Evolutionary conservation across 2,329 filamentous ascomycete genomes (phyloP).

Genomic region (Colletotrichum orchidophilum): DNA sequence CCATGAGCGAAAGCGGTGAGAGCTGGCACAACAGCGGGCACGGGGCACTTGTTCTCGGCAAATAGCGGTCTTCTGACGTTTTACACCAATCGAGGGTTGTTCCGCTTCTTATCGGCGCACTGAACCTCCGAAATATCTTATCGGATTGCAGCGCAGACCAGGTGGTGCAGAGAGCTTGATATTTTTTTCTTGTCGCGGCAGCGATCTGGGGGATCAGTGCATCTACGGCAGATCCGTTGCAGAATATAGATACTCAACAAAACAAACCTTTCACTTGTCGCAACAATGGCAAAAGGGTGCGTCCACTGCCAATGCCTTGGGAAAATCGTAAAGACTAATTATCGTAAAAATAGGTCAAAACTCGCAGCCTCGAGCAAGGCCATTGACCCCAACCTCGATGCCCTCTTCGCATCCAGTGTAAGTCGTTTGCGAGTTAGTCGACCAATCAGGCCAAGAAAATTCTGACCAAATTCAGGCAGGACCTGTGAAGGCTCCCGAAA

Average conservation of each 20-base stretch:
- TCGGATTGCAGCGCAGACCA: conserved; percentile 8
- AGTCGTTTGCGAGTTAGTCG: conserved; percentile 45
- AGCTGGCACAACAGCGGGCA: conserved; percentile 31
- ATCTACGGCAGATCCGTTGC: conserved; percentile 22
- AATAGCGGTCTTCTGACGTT: conserved; percentile 29
- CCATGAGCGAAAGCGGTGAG: conserved; percentile 35
- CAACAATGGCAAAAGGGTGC: conserved; percentile 37
- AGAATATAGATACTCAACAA: conserved; percentile 3
- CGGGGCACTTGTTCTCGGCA: conserved; percentile 31
- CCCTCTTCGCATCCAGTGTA: conserved; percentile 79
- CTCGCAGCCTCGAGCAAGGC: conserved; percentile 60
- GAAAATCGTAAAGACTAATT: neutral
- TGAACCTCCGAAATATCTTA: conserved; percentile 22
- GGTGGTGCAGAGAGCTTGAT: conserved; percentile 18
- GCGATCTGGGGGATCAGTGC: conserved; percentile 13
- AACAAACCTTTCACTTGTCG: neutral
- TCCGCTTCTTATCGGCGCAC: conserved; percentile 29
- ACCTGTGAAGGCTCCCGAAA: conserved; percentile 57
- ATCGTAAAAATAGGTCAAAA: conserved; percentile 8
- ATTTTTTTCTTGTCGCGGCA: conserved; percentile 18
- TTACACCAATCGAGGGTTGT: conserved; percentile 30
- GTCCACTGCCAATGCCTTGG: neutral
- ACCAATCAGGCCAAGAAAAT: neutral
- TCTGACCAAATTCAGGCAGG: conserved; percentile 54
- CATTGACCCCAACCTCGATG: conserved; percentile 75